Evolutionary conservation across 805 yeast genomes (phyloP).

Genomic region (Saturnispora serradocipensis): DNA sequence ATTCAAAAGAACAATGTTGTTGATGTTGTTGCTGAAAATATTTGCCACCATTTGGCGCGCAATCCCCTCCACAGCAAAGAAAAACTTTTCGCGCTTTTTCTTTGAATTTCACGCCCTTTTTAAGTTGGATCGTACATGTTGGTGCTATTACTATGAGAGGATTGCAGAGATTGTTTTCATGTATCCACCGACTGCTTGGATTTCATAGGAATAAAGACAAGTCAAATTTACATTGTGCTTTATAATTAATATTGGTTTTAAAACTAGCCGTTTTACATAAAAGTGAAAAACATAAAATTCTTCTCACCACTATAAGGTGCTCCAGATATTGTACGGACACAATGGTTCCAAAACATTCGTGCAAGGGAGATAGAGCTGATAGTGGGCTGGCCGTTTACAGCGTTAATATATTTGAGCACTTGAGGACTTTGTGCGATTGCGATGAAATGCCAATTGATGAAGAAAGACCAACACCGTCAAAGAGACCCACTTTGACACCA

Average conservation of each 20-base stretch:
- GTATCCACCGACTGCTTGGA: too few species aligned
- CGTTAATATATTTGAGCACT: neutral
- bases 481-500: neutral
- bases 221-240: too few species aligned
- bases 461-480: neutral
- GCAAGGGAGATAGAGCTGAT: neutral
- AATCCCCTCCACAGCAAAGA: neutral
- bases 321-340: neutral
- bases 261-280: too few species aligned
- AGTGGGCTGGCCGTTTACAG: neutral
- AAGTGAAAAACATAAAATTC: too few species aligned
- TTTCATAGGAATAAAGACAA: too few species aligned
- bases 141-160: too few species aligned
- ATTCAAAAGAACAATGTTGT: neutral
- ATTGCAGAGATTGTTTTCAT: too few species aligned
- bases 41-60: neutral
- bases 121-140: too few species aligned
- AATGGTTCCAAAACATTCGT: neutral
- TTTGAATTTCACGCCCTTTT: neutral
- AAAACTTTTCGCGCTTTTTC: neutral
- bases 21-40: neutral
- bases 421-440: neutral
- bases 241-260: too few species aligned
- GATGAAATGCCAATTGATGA: neutral
- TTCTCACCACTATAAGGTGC: too few species aligned